Conservation (phyloP, 768 basidiomycete species). For the Gymnopilus dilepis region DNA sequence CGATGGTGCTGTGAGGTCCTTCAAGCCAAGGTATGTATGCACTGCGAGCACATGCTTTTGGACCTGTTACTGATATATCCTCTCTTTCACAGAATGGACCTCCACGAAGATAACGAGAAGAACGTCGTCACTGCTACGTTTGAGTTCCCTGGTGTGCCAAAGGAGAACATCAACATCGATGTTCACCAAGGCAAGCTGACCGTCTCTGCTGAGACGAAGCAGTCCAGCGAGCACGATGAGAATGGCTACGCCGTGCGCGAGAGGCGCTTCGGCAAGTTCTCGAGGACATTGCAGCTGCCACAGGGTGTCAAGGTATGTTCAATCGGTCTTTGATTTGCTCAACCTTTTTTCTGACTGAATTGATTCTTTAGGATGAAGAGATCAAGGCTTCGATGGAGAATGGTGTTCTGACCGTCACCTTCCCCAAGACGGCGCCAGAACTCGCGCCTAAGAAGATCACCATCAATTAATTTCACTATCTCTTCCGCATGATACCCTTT, state of each 20-base stretch:
- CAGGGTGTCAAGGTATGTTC: slow-evolving; percentile 55
- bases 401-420: slow-evolving; percentile 52
- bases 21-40: slow-evolving; percentile 38
- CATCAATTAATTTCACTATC: slow-evolving; percentile 32
- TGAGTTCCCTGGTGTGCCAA: slow-evolving; percentile 62
- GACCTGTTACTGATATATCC: background rate
- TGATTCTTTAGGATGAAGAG: slow-evolving; percentile 30
- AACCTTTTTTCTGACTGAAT: background rate
- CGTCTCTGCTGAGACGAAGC: slow-evolving; percentile 54
- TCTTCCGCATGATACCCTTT: background rate
- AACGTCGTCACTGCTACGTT: slow-evolving; percentile 64
- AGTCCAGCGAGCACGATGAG: slow-evolving; percentile 41
- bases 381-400: slow-evolving; percentile 48
- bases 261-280: slow-evolving; percentile 52
- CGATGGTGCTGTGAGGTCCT: slow-evolving; percentile 22
- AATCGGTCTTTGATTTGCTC: background rate
- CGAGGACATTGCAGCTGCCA: slow-evolving; percentile 56
- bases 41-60: background rate
- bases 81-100: slow-evolving; percentile 51
- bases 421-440: slow-evolving; percentile 50
- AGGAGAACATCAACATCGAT: slow-evolving; percentile 59
- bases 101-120: slow-evolving; percentile 52
- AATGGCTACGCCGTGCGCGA: slow-evolving; percentile 54
- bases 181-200: slow-evolving; percentile 55
- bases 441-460: slow-evolving; percentile 36